A percentile compares a stretch with the other conserved stretches of the same genome.
These are phyloP conservation scores for Ammopiptanthus mongolicus DNA, from an alignment of 306 rosid genomes.

Conservation along the genomic window DNA sequence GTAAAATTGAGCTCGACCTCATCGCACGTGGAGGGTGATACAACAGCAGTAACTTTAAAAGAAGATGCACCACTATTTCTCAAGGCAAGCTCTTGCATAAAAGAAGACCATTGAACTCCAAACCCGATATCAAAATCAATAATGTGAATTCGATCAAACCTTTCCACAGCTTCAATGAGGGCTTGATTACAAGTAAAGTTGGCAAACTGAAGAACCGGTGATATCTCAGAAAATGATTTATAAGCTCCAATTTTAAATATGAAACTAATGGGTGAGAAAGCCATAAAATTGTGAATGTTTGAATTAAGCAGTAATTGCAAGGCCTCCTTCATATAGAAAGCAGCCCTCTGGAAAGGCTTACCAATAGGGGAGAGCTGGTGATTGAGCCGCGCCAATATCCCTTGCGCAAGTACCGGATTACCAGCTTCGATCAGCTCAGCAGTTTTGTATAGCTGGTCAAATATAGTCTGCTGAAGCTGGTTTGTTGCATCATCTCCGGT, in stretches of 20 bases:
- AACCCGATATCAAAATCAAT: constrained; percentile 85
- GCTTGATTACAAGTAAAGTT: constrained; percentile 86
- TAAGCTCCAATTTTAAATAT: constrained; percentile 83
- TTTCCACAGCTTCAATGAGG: constrained; percentile 70
- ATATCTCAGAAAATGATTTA: constrained; percentile 80
- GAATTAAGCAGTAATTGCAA: constrained; percentile 61
- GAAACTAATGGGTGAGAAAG: constrained; percentile 63
- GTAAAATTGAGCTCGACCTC: constrained; percentile 78
- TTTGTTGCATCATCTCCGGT: constrained; percentile 52
- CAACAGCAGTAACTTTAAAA: constrained; percentile 76
- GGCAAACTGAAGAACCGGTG: constrained; percentile 82
- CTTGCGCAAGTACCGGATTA: constrained; percentile 85
- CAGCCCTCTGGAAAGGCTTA: constrained; percentile 95
- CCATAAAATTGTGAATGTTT: constrained; percentile 34
- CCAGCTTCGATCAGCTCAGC: constrained; percentile 93
- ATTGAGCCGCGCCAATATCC: constrained; percentile 99
- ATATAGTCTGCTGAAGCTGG: constrained; percentile 67
- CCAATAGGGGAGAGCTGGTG: constrained; percentile 96
- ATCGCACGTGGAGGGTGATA: constrained; percentile 45
- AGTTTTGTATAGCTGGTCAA: constrained; percentile 71
- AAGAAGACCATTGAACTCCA: constrained; percentile 93
- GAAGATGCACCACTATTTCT: constrained; percentile 48
- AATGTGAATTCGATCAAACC: constrained; percentile 60
- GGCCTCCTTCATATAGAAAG: constrained; percentile 85
- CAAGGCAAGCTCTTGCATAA: constrained; percentile 81